Evolutionary conservation across 768 basidiomycete genomes (phyloP).

Genomic region (Macrolepiota dolichaula): DNA sequence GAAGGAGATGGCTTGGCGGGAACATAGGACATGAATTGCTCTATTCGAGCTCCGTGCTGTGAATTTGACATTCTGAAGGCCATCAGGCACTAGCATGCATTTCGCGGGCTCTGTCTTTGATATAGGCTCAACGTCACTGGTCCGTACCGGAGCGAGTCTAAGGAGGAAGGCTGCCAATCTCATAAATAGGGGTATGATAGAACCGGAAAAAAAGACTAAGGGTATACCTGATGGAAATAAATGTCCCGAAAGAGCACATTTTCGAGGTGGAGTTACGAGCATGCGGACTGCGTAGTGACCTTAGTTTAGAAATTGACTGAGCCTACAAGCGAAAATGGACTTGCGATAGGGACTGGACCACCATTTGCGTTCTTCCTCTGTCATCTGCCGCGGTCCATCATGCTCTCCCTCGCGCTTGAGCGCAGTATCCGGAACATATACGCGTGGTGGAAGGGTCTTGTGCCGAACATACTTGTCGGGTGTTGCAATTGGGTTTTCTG

Average conservation of each 20-base stretch:
- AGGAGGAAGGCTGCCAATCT: slow-evolving; percentile 6
- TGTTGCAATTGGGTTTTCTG: slow-evolving; percentile 51
- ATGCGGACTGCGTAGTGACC: slow-evolving; percentile 16
- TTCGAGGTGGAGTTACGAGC: slow-evolving; percentile 13
- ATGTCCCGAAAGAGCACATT: slow-evolving; percentile 14
- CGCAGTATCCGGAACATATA: slow-evolving; percentile 28
- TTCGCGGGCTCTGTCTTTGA: neutral
- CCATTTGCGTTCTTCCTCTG: slow-evolving; percentile 56
- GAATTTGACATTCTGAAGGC: slow-evolving; percentile 64
- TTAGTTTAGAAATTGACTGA: slow-evolving; percentile 14
- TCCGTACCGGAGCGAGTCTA: slow-evolving; percentile 49
- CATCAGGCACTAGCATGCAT: slow-evolving; percentile 43
- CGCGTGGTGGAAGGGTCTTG: slow-evolving; percentile 54
- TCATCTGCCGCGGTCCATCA: slow-evolving; percentile 56
- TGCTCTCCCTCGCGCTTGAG: slow-evolving; percentile 17
- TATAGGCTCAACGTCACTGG: slow-evolving; percentile 27
- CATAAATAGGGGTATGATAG: neutral
- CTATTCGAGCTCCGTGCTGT: slow-evolving; percentile 41
- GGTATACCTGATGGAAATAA: slow-evolving; percentile 15
- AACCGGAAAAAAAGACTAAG: neutral
- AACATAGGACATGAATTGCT: slow-evolving; percentile 59
- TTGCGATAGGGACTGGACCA: slow-evolving; percentile 77
- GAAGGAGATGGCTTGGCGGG: slow-evolving; percentile 43
- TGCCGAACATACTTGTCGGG: slow-evolving; percentile 47
- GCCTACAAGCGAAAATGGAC: slow-evolving; percentile 16